Conservation (phyloP, 2,329 filamentous ascomycete species). For the Fusarium nygamai region DNA sequence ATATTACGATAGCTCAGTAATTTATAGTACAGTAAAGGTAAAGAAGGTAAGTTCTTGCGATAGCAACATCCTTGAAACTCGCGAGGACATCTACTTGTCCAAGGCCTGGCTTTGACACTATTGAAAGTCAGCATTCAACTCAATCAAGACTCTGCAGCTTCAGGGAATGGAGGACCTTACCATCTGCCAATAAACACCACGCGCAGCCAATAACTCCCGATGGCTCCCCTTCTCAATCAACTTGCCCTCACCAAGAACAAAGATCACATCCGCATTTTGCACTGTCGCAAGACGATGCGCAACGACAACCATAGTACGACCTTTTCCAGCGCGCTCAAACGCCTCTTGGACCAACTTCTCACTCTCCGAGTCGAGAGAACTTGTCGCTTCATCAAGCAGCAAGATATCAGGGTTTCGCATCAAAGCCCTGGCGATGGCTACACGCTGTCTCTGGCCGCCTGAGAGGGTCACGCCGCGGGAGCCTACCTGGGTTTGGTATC, state of each 20-base stretch:
- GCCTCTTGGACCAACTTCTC: conserved; percentile 72
- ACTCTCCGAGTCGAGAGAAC: conserved; percentile 71
- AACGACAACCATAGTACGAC: conserved; percentile 75
- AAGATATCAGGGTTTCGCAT: conserved; percentile 71
- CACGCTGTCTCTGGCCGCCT: conserved; percentile 75
- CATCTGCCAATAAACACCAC: conserved; percentile 16
- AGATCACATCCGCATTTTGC: conserved; percentile 80
- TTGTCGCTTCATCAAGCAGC: conserved; percentile 78
- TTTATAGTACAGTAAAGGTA: no score
- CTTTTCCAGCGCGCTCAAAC: conserved; percentile 70
- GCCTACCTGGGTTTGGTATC: conserved; percentile 74
- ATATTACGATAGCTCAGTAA: no score
- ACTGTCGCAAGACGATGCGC: conserved; percentile 81
- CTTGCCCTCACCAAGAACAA: conserved; percentile 59
- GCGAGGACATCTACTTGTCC: background rate
- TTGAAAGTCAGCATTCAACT: background rate
- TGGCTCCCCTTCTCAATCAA: conserved; percentile 6
- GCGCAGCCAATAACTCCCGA: background rate
- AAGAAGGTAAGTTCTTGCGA: no score
- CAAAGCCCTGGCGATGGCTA: conserved; percentile 75
- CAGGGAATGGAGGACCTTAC: background rate
- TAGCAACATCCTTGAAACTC: fast-evolving
- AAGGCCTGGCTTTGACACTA: background rate
- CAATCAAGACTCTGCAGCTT: fast-evolving
- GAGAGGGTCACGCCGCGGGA: conserved; percentile 72